A percentile compares a stretch with the other conserved stretches of the same genome.
phyloP scores from a whole-genome alignment of 2,329 filamentous ascomycete genomes.

The Ilyonectria robusta region DNA sequence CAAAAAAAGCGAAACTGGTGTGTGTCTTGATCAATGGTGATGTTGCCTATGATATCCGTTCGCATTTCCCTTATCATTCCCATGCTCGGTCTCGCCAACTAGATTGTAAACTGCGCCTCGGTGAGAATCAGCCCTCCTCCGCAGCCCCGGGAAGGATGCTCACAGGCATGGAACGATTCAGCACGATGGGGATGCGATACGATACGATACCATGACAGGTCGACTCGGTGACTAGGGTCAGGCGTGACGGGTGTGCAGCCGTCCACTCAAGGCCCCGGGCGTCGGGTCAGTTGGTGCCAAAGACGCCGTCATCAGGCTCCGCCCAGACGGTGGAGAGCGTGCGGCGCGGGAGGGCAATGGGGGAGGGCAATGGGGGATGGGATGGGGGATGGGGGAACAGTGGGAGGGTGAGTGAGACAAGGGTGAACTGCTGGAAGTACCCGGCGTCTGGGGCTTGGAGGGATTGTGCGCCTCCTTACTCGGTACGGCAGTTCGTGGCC shows the following conservation, averaged over 20 bases:
- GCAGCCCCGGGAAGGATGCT: not conserved
- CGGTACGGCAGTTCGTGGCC: constrained; percentile 26
- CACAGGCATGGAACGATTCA: not conserved
- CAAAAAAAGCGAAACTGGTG: constrained; percentile 24
- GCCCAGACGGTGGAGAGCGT: constrained; percentile 8
- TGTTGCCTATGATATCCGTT: not conserved
- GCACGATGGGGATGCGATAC: not conserved
- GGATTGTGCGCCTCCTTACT: constrained; percentile 9
- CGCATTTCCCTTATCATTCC: not conserved
- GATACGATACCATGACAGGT: constrained; percentile 11
- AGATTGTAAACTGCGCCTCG: not conserved
- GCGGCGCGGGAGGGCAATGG: not conserved
- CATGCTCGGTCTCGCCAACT: too few species aligned
- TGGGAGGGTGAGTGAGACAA: constrained; percentile 4
- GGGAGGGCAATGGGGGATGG: not conserved
- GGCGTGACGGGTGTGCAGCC: constrained; percentile 2
- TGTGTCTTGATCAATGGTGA: not conserved
- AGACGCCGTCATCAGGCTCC: constrained; percentile 24
- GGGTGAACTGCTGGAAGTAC: constrained; percentile 13
- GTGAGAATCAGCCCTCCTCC: not conserved
- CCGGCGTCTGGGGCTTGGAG: constrained; percentile 20
- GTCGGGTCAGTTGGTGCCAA: constrained; percentile 17
- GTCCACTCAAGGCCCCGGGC: constrained; percentile 10
- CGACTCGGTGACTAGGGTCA: constrained; percentile 15
- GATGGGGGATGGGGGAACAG: not conserved